Percentiles rank a stretch among this genome's conserved stretches.
Evolutionary conservation across 139 green algal genomes (phyloP).

Genomic region (Chlamydomonas applanata): DNA sequence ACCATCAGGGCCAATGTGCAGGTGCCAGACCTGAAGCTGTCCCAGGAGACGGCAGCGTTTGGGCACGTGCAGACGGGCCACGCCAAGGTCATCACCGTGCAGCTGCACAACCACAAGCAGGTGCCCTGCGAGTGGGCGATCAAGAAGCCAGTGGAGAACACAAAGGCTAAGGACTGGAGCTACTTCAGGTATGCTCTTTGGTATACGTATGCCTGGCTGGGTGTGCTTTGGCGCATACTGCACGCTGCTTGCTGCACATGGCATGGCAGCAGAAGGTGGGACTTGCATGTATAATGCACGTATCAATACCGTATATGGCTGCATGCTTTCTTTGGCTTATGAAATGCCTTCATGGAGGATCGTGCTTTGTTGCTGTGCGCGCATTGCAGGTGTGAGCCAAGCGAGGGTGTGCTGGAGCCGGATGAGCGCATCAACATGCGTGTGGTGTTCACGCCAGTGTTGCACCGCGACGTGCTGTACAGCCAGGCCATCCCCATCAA

Average conservation of each 20-base stretch:
- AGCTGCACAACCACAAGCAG: constrained; percentile 69
- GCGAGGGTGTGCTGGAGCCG: constrained; percentile 52
- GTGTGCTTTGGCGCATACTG: no score
- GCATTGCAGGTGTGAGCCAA: constrained; percentile 38
- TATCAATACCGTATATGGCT: no score
- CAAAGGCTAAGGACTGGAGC: constrained; percentile 65
- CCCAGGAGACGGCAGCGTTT: constrained; percentile 56
- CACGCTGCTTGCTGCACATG: no score
- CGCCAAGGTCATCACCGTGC: constrained; percentile 67
- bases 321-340: no score
- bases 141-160: constrained; percentile 61
- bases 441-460: constrained; percentile 56
- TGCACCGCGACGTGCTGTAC: constrained; percentile 38
- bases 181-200: constrained; percentile 44
- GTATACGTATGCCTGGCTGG: no score
- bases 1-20: constrained; percentile 55
- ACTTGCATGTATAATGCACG: no score
- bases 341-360: no score
- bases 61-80: constrained; percentile 57
- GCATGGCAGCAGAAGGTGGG: no score
- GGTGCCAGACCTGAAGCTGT: constrained; percentile 59
- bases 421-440: constrained; percentile 50
- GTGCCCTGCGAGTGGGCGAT: constrained; percentile 66
- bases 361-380: no score
- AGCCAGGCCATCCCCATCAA: constrained; percentile 60